These are phyloP conservation scores for Teunomyces tritomae DNA, from an alignment of 805 yeast species.

Conservation along the genomic window DNA sequence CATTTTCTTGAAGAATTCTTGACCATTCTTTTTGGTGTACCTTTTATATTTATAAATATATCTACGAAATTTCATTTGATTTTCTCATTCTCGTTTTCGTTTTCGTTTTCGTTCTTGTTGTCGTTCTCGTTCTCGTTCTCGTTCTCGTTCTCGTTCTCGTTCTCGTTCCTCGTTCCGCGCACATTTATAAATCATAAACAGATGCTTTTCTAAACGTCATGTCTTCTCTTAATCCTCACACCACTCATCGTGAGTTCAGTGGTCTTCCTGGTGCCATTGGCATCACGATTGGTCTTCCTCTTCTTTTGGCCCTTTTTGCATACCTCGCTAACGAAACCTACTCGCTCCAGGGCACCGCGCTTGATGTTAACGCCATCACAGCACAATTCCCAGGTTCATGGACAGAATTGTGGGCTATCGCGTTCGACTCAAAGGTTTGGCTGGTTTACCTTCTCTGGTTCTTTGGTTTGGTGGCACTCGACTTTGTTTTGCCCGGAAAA, in stretches of 20 bases:
- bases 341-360: slow-evolving; percentile 45
- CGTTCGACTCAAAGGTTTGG: slow-evolving; percentile 55
- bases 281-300: slow-evolving; percentile 67
- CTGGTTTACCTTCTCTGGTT: slow-evolving; percentile 73
- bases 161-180: not conserved
- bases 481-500: slow-evolving; percentile 63
- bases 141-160: not conserved
- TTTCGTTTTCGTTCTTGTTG: no score
- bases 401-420: slow-evolving; percentile 22
- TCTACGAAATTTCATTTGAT: not conserved
- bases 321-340: slow-evolving; percentile 61
- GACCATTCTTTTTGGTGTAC: no score
- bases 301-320: slow-evolving; percentile 56
- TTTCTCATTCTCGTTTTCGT: not conserved
- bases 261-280: slow-evolving; percentile 74
- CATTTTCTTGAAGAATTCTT: not conserved
- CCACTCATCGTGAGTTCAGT: slow-evolving; percentile 69
- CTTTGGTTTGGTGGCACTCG: slow-evolving; percentile 58
- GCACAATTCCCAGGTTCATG: slow-evolving; percentile 31
- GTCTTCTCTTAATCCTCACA: slow-evolving; percentile 60
- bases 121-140: not conserved
- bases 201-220: not conserved
- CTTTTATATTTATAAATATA: no score
- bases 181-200: not conserved
- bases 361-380: slow-evolving; percentile 40